Conservation (phyloP, 2,329 filamentous ascomycete genomes). For the Arthrobotrys megalospora region DNA sequence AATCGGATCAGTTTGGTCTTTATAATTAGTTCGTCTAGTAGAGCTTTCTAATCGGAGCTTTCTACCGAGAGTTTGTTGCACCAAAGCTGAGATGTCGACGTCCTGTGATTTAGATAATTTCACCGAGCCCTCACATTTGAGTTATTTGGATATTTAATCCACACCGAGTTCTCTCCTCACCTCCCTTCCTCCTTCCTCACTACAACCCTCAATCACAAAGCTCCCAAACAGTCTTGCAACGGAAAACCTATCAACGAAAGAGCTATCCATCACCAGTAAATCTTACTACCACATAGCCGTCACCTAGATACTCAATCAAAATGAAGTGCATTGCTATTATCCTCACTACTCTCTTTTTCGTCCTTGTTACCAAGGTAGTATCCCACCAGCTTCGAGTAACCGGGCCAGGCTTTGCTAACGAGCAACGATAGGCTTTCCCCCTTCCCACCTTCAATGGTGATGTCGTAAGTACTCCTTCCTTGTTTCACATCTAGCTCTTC, state of each 20-base stretch:
- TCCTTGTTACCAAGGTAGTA: conserved; percentile 1
- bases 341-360: not conserved
- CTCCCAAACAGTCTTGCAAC: not conserved
- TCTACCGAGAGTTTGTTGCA: not conserved
- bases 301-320: not conserved
- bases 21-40: too few species aligned
- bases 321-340: conserved; percentile 5
- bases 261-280: not conserved
- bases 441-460: not conserved
- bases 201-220: not conserved
- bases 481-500: not conserved
- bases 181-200: not conserved
- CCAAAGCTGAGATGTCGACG: not conserved
- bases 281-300: not conserved
- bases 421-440: not conserved
- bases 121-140: not conserved
- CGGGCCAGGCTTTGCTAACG: not conserved
- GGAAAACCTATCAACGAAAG: not conserved
- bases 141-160: not conserved
- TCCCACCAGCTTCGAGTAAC: too few species aligned
- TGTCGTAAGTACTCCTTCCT: not conserved
- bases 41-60: not conserved
- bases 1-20: too few species aligned
- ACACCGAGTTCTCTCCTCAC: not conserved
- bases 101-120: too few species aligned